phyloP scores from a whole-genome alignment of 495 filamentous ascomycete genomes.

The Xylaria acuta region DNA sequence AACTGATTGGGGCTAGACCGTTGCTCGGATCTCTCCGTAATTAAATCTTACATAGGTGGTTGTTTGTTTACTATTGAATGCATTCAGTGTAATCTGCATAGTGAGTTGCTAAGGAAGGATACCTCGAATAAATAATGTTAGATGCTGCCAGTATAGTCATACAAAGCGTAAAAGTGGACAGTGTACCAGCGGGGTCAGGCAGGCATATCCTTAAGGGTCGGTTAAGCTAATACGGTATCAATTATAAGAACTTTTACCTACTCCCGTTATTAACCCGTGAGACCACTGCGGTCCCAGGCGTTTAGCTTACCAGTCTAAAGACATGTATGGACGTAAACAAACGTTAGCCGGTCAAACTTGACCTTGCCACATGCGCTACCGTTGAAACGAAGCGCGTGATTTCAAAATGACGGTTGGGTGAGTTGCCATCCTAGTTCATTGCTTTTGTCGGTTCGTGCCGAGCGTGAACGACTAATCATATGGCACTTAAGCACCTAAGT shows the following conservation, averaged over 20 bases:
- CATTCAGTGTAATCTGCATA: background rate
- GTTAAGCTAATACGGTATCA: background rate
- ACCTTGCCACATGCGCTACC: background rate
- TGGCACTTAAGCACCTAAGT: background rate
- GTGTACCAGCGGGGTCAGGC: too few species aligned
- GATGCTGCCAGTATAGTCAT: background rate
- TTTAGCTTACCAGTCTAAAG: background rate
- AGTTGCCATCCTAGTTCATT: background rate
- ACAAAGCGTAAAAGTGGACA: background rate
- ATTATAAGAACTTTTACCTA: background rate
- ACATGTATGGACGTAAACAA: background rate
- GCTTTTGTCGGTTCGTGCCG: conserved; percentile 11
- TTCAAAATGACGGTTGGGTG: background rate
- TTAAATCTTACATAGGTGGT: background rate
- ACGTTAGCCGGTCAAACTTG: background rate
- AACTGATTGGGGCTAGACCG: background rate
- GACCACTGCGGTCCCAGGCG: background rate
- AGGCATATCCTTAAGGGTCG: background rate
- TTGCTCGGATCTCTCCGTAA: background rate
- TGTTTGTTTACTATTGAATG: background rate
- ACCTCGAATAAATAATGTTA: background rate
- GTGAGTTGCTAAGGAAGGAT: background rate
- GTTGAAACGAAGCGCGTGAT: conserved; percentile 1
- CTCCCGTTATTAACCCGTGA: background rate
- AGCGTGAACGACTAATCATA: background rate